Conservation (phyloP, 768 basidiomycete species). For the Lanmaoa pseudosensibilis region DNA sequence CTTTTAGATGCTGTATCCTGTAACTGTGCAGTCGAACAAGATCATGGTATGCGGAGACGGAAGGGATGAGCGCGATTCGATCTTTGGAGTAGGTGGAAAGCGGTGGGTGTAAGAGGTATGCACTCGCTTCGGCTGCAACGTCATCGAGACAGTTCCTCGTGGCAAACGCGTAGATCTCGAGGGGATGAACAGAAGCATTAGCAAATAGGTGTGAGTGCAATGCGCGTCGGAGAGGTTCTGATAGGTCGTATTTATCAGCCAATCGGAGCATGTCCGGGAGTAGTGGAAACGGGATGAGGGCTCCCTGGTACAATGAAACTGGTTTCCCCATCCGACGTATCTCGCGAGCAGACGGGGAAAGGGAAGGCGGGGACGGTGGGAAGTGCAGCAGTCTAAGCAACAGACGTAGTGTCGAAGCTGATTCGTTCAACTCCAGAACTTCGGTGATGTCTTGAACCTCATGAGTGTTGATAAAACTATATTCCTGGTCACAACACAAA, state of each 20-base stretch:
- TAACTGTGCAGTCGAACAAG: constrained; percentile 58
- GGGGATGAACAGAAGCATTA: constrained; percentile 48
- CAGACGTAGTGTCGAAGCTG: constrained; percentile 44
- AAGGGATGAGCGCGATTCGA: constrained; percentile 54
- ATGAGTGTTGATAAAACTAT: constrained; percentile 7
- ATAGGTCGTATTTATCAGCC: constrained; percentile 66
- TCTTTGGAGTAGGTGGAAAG: constrained; percentile 52
- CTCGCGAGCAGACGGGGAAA: constrained; percentile 26
- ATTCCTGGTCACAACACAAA: constrained; percentile 48
- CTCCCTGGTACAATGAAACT: constrained; percentile 34
- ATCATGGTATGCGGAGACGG: constrained; percentile 62
- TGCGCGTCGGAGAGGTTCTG: constrained; percentile 41
- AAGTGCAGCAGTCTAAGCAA: constrained; percentile 59
- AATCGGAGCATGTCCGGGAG: constrained; percentile 56
- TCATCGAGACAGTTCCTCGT: constrained; percentile 41
- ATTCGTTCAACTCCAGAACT: constrained; percentile 57
- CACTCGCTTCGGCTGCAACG: constrained; percentile 58
- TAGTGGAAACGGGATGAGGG: constrained; percentile 65
- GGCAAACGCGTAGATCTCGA: constrained; percentile 65
- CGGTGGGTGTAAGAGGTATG: constrained; percentile 53
- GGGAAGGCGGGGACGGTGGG: constrained; percentile 48
- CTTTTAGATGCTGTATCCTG: constrained; percentile 53
- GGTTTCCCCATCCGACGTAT: constrained; percentile 33
- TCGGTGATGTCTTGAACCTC: constrained; percentile 27
- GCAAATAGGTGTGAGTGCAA: constrained; percentile 54